phyloP scores from a whole-genome alignment of 495 filamentous ascomycete species.

The Annulohypoxylon moriforme region DNA sequence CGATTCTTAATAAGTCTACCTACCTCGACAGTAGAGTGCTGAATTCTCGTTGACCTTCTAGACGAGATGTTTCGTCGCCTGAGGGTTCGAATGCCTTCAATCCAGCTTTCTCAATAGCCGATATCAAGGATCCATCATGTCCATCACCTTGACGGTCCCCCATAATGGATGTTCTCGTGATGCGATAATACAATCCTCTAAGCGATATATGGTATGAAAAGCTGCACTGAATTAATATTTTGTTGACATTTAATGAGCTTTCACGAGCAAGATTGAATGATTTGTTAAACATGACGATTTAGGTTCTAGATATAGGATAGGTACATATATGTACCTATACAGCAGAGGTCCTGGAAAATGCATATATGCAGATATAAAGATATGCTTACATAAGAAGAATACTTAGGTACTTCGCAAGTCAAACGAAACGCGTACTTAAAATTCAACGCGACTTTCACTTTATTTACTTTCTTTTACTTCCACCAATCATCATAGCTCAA shows the following conservation, averaged over 20 bases:
- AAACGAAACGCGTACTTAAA: conserved; percentile 27
- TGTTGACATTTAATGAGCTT: background rate
- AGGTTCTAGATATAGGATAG: background rate
- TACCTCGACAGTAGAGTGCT: conserved; percentile 57
- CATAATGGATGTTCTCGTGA: background rate
- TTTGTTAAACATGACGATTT: background rate
- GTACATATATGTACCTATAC: background rate
- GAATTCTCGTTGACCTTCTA: conserved; percentile 51
- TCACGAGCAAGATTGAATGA: background rate
- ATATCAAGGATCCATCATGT: conserved; percentile 41
- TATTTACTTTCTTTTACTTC: conserved; percentile 32
- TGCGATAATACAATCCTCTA: no score
- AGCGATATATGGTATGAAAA: no score
- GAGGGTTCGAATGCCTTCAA: conserved; percentile 57
- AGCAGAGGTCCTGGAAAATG: no score
- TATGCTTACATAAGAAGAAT: background rate
- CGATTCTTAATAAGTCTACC: conserved; percentile 23
- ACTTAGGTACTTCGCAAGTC: conserved; percentile 3
- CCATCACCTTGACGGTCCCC: background rate
- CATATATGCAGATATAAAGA: background rate
- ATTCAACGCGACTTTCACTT: conserved; percentile 23
- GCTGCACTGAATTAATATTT: background rate
- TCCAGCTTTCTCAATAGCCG: conserved; percentile 51
- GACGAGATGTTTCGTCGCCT: conserved; percentile 41
- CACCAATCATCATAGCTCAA: conserved; percentile 32